Conservation (phyloP, 108 stramenopile species). For the Heterococcus sp. region DNA sequence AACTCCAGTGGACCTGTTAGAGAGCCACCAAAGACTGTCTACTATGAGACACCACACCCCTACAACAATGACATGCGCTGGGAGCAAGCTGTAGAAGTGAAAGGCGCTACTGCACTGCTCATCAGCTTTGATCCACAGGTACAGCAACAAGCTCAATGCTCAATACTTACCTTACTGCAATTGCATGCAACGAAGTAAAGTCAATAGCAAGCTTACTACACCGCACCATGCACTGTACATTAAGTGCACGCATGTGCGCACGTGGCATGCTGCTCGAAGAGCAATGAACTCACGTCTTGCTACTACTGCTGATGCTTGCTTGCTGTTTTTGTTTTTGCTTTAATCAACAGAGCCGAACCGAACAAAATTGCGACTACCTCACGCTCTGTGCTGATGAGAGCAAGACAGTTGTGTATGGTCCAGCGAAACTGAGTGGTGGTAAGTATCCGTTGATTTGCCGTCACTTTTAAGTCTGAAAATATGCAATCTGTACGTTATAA, state of each 20-base stretch:
- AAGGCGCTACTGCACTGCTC: constrained; percentile 33
- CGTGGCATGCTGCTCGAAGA: neutral
- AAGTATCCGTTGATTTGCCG: too few species aligned
- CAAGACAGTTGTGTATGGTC: constrained; percentile 16
- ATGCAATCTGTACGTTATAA: too few species aligned
- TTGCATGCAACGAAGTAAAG: too few species aligned
- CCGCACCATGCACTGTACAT: too few species aligned
- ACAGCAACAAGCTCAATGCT: neutral
- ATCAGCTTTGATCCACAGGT: constrained; percentile 40
- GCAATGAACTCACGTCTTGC: neutral
- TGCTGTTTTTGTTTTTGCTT: neutral
- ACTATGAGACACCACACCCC: constrained; percentile 37
- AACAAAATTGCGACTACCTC: constrained; percentile 43
- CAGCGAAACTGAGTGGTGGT: too few species aligned
- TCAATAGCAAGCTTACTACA: too few species aligned
- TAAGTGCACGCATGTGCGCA: neutral
- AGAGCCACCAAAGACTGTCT: neutral
- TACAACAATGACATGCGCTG: constrained; percentile 41
- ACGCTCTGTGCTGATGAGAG: constrained; percentile 20
- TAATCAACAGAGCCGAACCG: constrained; percentile 39
- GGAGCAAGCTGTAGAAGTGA: constrained; percentile 24
- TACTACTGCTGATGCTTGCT: neutral
- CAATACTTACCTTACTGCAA: too few species aligned
- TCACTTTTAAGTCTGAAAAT: too few species aligned
- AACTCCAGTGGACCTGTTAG: neutral